Conservation (phyloP, 1,284 basidiomycete genomes). For the Leccinum glutinopallens region DNA sequence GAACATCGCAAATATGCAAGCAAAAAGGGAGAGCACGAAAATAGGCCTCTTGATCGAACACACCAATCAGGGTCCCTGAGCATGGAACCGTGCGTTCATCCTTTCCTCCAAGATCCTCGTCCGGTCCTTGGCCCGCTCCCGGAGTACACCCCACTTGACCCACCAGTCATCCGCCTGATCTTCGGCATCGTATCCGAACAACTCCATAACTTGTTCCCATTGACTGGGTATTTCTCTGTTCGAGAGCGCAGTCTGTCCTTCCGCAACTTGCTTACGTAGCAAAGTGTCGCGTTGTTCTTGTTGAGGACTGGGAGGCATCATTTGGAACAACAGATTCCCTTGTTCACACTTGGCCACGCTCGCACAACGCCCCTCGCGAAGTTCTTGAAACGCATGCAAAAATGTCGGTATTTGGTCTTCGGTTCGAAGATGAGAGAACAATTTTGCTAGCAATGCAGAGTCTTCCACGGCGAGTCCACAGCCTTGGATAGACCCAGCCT, state of each 20-base stretch:
- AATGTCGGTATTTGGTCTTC: constrained; percentile 54
- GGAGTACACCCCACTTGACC: constrained; percentile 40
- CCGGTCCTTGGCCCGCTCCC: constrained; percentile 31
- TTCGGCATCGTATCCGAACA: constrained; percentile 48
- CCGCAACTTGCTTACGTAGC: constrained; percentile 42
- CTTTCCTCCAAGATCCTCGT: constrained; percentile 21
- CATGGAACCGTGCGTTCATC: constrained; percentile 13
- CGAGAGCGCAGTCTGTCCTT: constrained; percentile 41
- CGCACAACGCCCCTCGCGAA: constrained; percentile 46
- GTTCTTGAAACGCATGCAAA: constrained; percentile 54
- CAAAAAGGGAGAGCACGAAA: constrained; percentile 1
- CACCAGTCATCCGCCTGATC: constrained; percentile 48
- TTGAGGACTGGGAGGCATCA: constrained; percentile 41
- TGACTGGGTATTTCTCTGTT: constrained; percentile 31
- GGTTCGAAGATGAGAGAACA: constrained; percentile 55
- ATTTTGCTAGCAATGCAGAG: constrained; percentile 54
- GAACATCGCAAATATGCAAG: not conserved
- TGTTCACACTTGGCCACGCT: constrained; percentile 40
- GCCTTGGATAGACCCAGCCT: constrained; percentile 57
- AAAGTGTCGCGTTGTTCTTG: constrained; percentile 45
- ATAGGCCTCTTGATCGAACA: not conserved
- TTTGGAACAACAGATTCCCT: constrained; percentile 42
- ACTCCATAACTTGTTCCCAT: constrained; percentile 44
- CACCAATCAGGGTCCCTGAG: not conserved
- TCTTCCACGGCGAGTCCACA: constrained; percentile 57